Base-by-base conservation (phyloP, 2,329 filamentous ascomycete species). In the Chaetomium olivaceum region DNA sequence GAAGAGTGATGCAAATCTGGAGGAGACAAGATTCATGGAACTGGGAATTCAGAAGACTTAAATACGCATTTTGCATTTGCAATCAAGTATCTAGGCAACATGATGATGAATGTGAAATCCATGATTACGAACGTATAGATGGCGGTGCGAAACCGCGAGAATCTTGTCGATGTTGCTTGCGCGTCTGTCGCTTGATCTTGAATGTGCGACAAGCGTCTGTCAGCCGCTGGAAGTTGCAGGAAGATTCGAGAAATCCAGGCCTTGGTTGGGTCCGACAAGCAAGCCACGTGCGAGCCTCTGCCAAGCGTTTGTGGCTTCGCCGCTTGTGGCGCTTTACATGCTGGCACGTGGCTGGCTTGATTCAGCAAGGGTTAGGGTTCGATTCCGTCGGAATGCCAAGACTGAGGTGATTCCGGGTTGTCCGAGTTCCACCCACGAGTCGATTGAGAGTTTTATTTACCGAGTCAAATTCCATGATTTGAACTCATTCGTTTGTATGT, bases 141-240 rank as follows among this genome's bases (percentile, higher is more conserved):
- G n/a, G 14, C 21, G 46, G 43, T 61, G 27, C 43, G 67, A 67
- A 69, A 23, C 51, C 4, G 16, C 67, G 58, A 64, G 65, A 67
- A 69, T 3, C 6, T 54, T 58, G 58, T 59, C 54, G 62, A 50
- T 62, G 51, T 8, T 59, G 54, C 25, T 63, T 61, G 62, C 58
- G 57, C 61, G 63, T 67, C 54, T 39, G 39, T 61, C 3, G 33
- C 33, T 9, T 36, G 33, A 8, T 36, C 33, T 9, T 43, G 51
- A n/a, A 29, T 23, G 14, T 25, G 12, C 29, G 48, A 36, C 52
- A 54, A 61, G 25, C 3, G 5, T 25, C 63, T 52, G 63, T 61
- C 58, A 61, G 61, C 31, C 19, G 36, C 51, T 65, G 39, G 65
- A 62, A 46, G 12, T 1, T 43, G 25, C 62, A 1, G 16, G 65